A percentile compares a stretch with the other conserved stretches of the same genome.
These are phyloP conservation scores for Peniophora sp. DNA, from an alignment of 1,284 basidiomycete genomes.

Conservation along the genomic window DNA sequence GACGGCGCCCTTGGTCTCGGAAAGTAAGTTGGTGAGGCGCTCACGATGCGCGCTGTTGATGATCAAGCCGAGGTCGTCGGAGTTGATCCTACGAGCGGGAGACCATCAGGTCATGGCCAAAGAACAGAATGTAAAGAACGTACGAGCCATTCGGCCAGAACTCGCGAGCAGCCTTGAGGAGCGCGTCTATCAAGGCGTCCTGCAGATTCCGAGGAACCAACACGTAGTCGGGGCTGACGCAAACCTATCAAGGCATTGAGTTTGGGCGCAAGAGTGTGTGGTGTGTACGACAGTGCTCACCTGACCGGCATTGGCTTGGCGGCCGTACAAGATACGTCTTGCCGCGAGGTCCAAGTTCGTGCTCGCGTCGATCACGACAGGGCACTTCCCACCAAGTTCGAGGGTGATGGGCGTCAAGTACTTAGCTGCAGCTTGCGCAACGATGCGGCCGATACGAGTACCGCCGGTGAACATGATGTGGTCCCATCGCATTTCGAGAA, in stretches of 20 bases:
- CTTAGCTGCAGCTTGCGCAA: constrained; percentile 57
- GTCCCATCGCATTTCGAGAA: constrained; percentile 53
- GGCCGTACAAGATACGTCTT: constrained; percentile 37
- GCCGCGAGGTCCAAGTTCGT: constrained; percentile 20
- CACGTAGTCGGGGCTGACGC: constrained; percentile 47
- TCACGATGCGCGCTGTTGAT: constrained; percentile 31
- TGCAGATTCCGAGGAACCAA: constrained; percentile 31
- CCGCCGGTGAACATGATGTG: constrained; percentile 50
- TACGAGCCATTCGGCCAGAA: constrained; percentile 22
- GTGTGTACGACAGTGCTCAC: constrained; percentile 11
- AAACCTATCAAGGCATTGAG: constrained; percentile 14
- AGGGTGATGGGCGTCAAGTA: constrained; percentile 56
- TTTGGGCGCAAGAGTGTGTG: neutral
- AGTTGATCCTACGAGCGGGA: constrained; percentile 9
- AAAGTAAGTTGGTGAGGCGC: constrained; percentile 28
- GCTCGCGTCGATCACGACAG: constrained; percentile 36
- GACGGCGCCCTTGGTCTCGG: constrained; percentile 33
- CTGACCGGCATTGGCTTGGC: constrained; percentile 34
- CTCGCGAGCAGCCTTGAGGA: constrained; percentile 21
- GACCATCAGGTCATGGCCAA: too few relatives aligned
- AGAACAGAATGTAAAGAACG: constrained; percentile 1
- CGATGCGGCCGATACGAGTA: constrained; percentile 44
- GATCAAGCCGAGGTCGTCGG: constrained; percentile 25
- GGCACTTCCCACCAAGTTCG: constrained; percentile 54
- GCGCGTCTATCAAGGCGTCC: constrained; percentile 30